A percentile compares a stretch with the other conserved stretches of the same genome.
These are phyloP conservation scores for Curvularia eragrostidis DNA, from an alignment of 2,329 filamentous ascomycete species.

Conservation along the genomic window DNA sequence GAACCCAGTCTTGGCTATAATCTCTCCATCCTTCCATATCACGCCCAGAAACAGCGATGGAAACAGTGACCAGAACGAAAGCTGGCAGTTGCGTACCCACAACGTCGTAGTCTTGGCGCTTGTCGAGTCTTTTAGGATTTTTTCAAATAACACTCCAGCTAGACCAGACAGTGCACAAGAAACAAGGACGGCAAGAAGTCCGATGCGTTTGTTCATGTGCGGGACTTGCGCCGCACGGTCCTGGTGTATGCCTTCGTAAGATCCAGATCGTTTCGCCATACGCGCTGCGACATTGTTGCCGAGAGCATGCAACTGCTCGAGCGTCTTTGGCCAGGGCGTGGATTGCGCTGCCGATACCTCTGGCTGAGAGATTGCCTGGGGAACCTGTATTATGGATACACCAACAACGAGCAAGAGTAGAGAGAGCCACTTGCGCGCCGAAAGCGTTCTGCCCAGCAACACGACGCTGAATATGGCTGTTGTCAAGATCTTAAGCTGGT, in stretches of 20 bases:
- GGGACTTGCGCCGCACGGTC: constrained; percentile 61
- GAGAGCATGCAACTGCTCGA: constrained; percentile 76
- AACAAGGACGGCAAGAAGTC: constrained; percentile 77
- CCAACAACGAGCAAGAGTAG: constrained; percentile 81
- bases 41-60: constrained; percentile 87
- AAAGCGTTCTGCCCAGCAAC: constrained; percentile 74
- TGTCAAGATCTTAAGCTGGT: constrained; percentile 92
- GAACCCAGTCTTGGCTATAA: constrained; percentile 84
- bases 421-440: constrained; percentile 78
- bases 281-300: constrained; percentile 59
- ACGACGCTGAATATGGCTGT: constrained; percentile 86
- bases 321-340: constrained; percentile 77
- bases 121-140: constrained; percentile 85
- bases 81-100: constrained; percentile 93
- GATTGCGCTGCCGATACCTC: constrained; percentile 64
- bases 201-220: constrained; percentile 78
- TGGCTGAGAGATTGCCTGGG: constrained; percentile 63
- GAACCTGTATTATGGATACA: constrained; percentile 84
- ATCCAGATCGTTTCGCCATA: constrained; percentile 72
- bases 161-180: constrained; percentile 83
- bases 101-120: constrained; percentile 72
- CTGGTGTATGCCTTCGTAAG: constrained; percentile 84
- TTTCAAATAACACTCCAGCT: constrained; percentile 88
- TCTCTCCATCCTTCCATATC: constrained; percentile 82
- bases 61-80: constrained; percentile 93